Conservation (phyloP, 331 rosid species). For the Malus hybrid region DNA sequence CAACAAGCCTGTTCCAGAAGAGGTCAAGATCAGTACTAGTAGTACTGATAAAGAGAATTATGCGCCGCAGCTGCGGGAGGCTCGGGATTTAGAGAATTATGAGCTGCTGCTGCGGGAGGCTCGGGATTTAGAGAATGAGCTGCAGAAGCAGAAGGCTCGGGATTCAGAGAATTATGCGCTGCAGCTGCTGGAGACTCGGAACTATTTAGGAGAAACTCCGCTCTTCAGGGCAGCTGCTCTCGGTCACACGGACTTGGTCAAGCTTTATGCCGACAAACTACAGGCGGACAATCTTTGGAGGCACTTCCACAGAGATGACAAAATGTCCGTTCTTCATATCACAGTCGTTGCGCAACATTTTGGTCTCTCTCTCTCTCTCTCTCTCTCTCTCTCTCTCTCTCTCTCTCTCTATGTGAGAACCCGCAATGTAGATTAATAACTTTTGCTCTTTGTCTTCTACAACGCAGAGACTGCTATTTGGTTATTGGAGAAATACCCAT, state of each 20-base stretch:
- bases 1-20: not conserved
- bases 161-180: not conserved
- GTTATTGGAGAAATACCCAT: not conserved
- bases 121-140: too few species aligned
- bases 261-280: not conserved
- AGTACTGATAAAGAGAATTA: not conserved
- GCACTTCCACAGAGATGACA: not conserved
- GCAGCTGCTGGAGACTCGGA: not conserved
- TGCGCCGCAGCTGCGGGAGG: too few species aligned
- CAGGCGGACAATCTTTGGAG: not conserved
- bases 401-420: too few species aligned
- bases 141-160: too few species aligned
- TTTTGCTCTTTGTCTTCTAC: not conserved
- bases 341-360: not conserved
- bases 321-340: not conserved
- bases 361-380: not conserved
- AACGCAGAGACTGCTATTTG: not conserved
- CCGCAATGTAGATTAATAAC: not conserved
- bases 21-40: too few species aligned
- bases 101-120: too few species aligned
- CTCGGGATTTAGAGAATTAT: too few species aligned
- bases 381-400: not conserved
- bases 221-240: slow-evolving; percentile 3
- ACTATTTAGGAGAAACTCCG: not conserved
- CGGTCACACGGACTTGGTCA: not conserved